phyloP scores from a whole-genome alignment of 805 yeast species.

The Kazachstania viticola region DNA sequence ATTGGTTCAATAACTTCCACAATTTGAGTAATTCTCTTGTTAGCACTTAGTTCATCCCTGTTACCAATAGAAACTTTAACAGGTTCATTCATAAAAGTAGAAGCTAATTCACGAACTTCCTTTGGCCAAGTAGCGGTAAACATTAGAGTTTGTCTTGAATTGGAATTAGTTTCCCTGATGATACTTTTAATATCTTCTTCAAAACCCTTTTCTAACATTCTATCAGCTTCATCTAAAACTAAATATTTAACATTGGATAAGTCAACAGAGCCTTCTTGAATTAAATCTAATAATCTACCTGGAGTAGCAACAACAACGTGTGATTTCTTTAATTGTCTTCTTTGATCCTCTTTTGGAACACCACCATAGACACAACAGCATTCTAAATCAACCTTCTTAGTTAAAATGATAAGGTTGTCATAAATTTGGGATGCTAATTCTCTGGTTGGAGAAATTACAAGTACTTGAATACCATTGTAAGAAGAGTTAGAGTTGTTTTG shows the following conservation, averaged over 20 bases:
- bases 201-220: constrained; percentile 97
- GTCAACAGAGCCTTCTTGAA: constrained; percentile 77
- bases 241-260: constrained; percentile 59
- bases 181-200: constrained; percentile 90
- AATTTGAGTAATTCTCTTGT: constrained; percentile 82
- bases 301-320: constrained; percentile 93
- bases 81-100: constrained; percentile 73
- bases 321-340: constrained; percentile 50
- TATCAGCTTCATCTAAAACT: constrained; percentile 94
- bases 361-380: constrained; percentile 94
- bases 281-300: constrained; percentile 86
- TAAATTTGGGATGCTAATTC: constrained; percentile 91
- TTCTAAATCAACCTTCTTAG: constrained; percentile 47
- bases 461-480: constrained; percentile 50
- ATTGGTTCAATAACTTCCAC: constrained; percentile 86
- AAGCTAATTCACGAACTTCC: constrained; percentile 87
- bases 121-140: constrained; percentile 99
- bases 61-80: constrained; percentile 88
- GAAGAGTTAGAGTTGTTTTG: constrained; percentile 14
- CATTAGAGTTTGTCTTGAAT: constrained; percentile 81
- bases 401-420: constrained; percentile 62
- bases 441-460: constrained; percentile 92
- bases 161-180: constrained; percentile 44
- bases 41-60: constrained; percentile 87
- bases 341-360: constrained; percentile 89